Conservation (phyloP, 805 yeast genomes). For the Starmerella davenportii region DNA sequence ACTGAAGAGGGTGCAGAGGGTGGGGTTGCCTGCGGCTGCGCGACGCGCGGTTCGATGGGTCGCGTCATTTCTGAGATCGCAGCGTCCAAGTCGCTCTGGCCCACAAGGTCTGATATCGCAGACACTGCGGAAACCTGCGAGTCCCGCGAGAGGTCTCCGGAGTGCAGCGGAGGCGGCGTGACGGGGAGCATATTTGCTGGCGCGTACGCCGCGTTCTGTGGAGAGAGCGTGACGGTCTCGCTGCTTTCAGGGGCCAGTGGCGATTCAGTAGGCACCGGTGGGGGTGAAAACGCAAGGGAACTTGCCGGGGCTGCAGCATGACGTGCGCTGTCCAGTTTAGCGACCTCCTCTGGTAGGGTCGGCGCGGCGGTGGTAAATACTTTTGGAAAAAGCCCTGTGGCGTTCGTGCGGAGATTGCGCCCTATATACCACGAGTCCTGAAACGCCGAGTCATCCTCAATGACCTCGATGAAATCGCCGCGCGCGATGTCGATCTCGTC, state of each 20-base stretch:
- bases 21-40: background rate
- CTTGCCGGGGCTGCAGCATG: background rate
- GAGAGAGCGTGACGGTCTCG: background rate
- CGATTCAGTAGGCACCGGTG: background rate
- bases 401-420: conserved; percentile 42
- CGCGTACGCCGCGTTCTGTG: background rate
- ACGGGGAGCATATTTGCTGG: background rate
- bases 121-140: background rate
- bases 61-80: conserved; percentile 22
- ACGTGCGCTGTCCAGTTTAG: background rate
- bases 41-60: background rate
- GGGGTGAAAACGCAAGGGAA: background rate
- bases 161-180: background rate
- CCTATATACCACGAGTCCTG: conserved; percentile 91
- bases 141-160: background rate
- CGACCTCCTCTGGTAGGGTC: conserved; percentile 10
- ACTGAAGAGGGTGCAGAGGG: too few relatives aligned
- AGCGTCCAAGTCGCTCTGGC: conserved; percentile 24
- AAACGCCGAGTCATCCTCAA: conserved; percentile 83
- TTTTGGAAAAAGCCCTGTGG: conserved; percentile 80
- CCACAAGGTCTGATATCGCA: background rate
- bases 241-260: background rate
- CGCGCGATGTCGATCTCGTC: conserved; percentile 68
- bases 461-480: conserved; percentile 76
- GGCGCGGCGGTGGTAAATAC: conserved; percentile 42